Evolutionary conservation across 345 rosid genomes (phyloP).

Genomic region (Hirschfeldia incana): DNA sequence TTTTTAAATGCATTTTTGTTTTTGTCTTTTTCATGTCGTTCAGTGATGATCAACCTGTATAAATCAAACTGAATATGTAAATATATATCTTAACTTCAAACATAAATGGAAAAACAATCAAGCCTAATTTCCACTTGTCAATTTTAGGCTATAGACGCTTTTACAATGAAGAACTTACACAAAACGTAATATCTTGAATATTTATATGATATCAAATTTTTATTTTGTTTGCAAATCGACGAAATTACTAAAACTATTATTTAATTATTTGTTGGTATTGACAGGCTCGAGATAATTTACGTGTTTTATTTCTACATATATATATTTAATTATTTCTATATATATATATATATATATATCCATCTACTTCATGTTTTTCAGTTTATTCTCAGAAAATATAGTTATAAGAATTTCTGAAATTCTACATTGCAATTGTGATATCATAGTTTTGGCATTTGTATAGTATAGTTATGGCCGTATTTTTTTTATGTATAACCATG

Average conservation of each 20-base stretch:
- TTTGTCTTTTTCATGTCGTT: not conserved
- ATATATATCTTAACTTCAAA: not conserved
- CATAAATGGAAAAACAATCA: not conserved
- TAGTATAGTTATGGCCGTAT: not conserved
- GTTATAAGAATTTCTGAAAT: not conserved
- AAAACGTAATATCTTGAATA: not conserved
- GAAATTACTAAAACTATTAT: not conserved
- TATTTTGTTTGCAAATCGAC: not conserved
- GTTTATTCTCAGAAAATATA: not conserved
- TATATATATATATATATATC: not conserved
- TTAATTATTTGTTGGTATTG: not conserved
- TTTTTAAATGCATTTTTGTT: not conserved
- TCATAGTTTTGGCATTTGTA: not conserved
- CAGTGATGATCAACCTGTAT: slow-evolving; percentile 4
- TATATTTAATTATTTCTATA: no score
- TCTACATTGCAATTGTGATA: not conserved
- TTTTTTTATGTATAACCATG: not conserved
- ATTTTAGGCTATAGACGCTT: not conserved
- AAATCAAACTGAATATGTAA: not conserved
- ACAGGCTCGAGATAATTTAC: not conserved
- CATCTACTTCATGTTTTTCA: not conserved
- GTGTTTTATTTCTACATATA: not conserved
- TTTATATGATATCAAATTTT: not conserved
- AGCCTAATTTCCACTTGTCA: not conserved
- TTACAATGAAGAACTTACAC: not conserved